Base-by-base conservation (phyloP, 805 yeast genomes). In the Brettanomyces nanus region DNA sequence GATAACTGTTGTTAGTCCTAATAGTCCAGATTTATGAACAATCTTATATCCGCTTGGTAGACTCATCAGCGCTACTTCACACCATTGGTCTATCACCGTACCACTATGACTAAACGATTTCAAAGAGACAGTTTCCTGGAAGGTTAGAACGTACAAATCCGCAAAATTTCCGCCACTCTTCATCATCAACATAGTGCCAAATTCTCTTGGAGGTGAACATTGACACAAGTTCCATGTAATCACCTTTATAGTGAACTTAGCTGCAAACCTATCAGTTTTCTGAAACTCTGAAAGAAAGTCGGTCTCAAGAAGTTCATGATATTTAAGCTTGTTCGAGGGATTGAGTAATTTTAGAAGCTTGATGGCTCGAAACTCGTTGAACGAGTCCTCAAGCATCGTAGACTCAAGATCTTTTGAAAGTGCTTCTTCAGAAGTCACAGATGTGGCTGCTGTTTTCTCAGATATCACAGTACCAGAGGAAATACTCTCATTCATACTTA, bases 71-170 rank as follows among this genome's bases (percentile, higher is more conserved):
- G 66, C 43, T 3, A 44, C 41, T 5, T 44, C 42, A 11, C 50
- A 48, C 71, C 70, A 67, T 30, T 51, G 52, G 5, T 47, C 51
- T 9, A 65, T 56, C 2, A 59, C 50, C 5, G 47, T 42, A 11
- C 51, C 59, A 0, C 66, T 59, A 3, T 63, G 57, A n/a, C 64
- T 52, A 31, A 67, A 48, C 11, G 73, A 65, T n/a, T 61, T 63
- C 34, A 73, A 52, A 3, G 75, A 68, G 3, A 73, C 61, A 0
- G 75, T 64, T 45, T 73, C 80, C 47, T 73, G 80, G 31, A 73
- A 56, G 5, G 67, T 66, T 4, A 73, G 43, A 5, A 70, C 56
- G 38, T 66, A 63, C 1, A 73, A 31, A 43, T 66, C 71, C 10
- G 47, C 46, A 17, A 34, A 37, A 11, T 42, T 41, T 22, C 35